Evolutionary conservation across 2,329 filamentous ascomycete genomes (phyloP), one percentile per base, ranked within the genome.

Genomic region (Phyllosticta capitalensis): DNA sequence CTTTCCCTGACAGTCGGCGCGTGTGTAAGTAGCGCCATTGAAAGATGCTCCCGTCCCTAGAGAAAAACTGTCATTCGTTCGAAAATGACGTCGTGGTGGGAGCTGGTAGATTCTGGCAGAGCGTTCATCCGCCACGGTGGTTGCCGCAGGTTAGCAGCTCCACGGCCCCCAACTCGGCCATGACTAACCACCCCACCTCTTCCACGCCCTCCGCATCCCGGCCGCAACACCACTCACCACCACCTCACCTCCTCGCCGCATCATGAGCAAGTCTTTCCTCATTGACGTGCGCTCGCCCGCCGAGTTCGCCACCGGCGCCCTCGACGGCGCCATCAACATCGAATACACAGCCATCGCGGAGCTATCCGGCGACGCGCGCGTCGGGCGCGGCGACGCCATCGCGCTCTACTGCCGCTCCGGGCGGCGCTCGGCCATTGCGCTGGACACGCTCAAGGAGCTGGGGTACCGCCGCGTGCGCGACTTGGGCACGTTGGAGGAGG

Each of bases 361-460:
- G n/a, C 65, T 73, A 1, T 26, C 45, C 3, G 10, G 5, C 6
- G 49, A 56, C n/a, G 49, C 59, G 9, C 52, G 58, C 0, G 63
- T 70, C 0, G 9, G 20, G 5, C 71, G 71, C 38, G 55, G 63
- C 9, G 69, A 70, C 30, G 52, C 64, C n/a, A 71, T 74, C 20
- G 71, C 70, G 10, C 63, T 74, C 33, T 74, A 74, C 56, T 74
- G 72, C 54, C 70, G 71, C 12, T 69, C 67, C 3, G 72, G 72
- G 0, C 62, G 72, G 19, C 61, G 72, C 2, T 71, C 68, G 1
- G 65, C 65, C 22, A 69, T 74, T 54, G 72, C 72, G 30, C 59
- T 68, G 54, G 63, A 65, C 56, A 66, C 63, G 61, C 52, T 74
- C 58, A 65, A 59, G 61, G 61, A 62, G 6, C 33, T 72, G 59